Evolutionary conservation across 2,329 filamentous ascomycete genomes (phyloP), one percentile per base, ranked within the genome.

Genomic region (Diplodia sapinea): DNA sequence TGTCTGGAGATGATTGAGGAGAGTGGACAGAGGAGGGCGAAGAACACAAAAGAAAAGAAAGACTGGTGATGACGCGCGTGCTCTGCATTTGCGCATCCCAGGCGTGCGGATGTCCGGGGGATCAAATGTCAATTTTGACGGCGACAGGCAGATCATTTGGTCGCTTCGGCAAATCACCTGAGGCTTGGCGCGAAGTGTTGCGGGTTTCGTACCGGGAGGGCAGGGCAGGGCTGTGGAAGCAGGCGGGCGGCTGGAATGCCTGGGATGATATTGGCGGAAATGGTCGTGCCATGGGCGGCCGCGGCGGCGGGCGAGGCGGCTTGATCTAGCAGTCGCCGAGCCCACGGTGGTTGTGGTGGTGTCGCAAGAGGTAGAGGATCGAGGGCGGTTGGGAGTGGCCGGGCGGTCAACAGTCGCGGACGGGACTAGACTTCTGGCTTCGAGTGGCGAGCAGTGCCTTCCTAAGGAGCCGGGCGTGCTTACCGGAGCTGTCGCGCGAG

Each of bases 401-500:
- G 15, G 40, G 1, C 40, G 40, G 40, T 26, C 9, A 15, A n/a
- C 56, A 6, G 23, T 15, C 40, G 47, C 59, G 31, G 15, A n/a
- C 23, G 26, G 15, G 59, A 17, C 43, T 49, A 63, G 57, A 51
- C 50, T 40, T 57, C 11, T 26, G 26, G 26, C 26, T 56, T 51
- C 36, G n/a, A 40, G 64, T 56, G 52, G 64, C 64, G 43, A 66
- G 56, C 56, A 59, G 26, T 59, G 51, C 63, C 63, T 66, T 66
- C 31, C 31, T 33, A 33, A 33, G 31, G 6, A 6, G 38, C 56
- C 56, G 56, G 56, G 56, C 56, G 38, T 31, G 49, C 56, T 61
- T 49, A 9, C 40, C 56, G 23, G 40, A 20, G n/a, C 29, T 20
- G 52, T 12, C 33, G 36, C 36, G 55, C 36, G 54, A 31, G 12